These are phyloP conservation scores for Candida qinlingensis DNA, from an alignment of 805 yeast species.

Conservation along the genomic window DNA sequence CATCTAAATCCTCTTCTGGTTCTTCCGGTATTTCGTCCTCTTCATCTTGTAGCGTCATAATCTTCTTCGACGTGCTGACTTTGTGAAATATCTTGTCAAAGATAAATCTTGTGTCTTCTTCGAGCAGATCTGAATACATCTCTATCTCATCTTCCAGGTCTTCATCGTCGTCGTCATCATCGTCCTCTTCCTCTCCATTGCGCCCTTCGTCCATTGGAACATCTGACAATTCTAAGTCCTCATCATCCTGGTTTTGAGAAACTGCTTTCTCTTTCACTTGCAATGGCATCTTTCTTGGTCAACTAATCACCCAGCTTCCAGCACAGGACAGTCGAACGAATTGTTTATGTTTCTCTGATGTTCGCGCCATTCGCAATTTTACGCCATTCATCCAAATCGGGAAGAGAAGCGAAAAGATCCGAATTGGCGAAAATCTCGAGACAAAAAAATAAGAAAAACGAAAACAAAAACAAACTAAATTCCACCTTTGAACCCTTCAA, in stretches of 20 bases:
- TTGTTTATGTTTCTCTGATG: too few relatives aligned
- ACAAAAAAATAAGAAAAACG: neutral
- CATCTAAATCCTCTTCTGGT: constrained; percentile 31
- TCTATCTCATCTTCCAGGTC: constrained; percentile 9
- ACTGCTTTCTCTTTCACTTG: neutral
- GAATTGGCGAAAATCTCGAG: neutral
- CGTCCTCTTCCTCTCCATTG: constrained; percentile 11
- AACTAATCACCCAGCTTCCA: too few relatives aligned
- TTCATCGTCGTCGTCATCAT: constrained; percentile 15
- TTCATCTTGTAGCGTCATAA: constrained; percentile 13
- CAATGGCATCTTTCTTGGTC: neutral
- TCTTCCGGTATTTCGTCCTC: constrained; percentile 24
- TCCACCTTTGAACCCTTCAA: neutral
- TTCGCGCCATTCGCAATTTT: too few relatives aligned
- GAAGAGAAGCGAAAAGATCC: neutral
- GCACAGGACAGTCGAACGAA: too few relatives aligned
- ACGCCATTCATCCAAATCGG: neutral
- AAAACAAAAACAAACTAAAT: neutral
- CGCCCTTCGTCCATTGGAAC: constrained; percentile 24
- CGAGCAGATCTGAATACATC: constrained; percentile 9
- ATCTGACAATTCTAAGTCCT: constrained; percentile 25
- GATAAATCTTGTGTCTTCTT: constrained; percentile 19
- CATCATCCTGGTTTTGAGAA: constrained; percentile 4
- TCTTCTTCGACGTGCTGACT: constrained; percentile 7
- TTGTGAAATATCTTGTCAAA: constrained; percentile 13